Conservation (phyloP, 2,329 filamentous ascomycete genomes). For the Fusarium begoniae region DNA sequence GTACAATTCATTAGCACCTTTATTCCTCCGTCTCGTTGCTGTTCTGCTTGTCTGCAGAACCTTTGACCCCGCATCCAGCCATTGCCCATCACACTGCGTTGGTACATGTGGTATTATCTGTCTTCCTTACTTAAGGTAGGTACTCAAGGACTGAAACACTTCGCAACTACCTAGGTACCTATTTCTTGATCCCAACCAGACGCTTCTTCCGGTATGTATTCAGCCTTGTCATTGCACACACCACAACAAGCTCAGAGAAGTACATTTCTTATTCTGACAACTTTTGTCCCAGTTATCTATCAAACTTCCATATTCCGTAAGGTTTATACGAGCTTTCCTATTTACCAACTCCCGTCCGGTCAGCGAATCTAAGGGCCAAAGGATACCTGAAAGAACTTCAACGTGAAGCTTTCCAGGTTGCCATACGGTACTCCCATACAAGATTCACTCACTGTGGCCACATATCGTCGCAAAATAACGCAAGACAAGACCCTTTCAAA, state of each 20-base stretch:
- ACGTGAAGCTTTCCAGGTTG: constrained; percentile 6
- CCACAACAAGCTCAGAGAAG: neutral
- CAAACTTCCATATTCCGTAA: neutral
- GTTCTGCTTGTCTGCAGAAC: constrained; percentile 12
- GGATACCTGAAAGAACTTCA: constrained; percentile 1
- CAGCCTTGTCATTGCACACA: neutral
- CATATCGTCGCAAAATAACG: constrained; percentile 4
- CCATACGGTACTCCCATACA: neutral
- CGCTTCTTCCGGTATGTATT: constrained; percentile 21
- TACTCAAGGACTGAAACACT: constrained; percentile 30
- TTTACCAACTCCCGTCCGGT: neutral
- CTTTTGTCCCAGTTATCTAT: constrained; percentile 6
- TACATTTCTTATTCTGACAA: constrained; percentile 9
- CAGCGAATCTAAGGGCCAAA: neutral
- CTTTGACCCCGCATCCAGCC: constrained; percentile 36
- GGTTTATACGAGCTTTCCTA: neutral
- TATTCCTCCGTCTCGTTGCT: constrained; percentile 16
- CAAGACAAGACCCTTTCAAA: neutral
- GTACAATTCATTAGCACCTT: constrained; percentile 30
- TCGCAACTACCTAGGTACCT: neutral
- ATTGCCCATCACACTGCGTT: constrained; percentile 18
- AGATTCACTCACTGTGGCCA: neutral
- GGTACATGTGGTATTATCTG: constrained; percentile 8
- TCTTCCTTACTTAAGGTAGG: neutral
- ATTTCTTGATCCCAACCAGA: constrained; percentile 20